These are phyloP conservation scores for Suillus sp. DNA, from an alignment of 768 basidiomycete genomes.

Conservation along the genomic window DNA sequence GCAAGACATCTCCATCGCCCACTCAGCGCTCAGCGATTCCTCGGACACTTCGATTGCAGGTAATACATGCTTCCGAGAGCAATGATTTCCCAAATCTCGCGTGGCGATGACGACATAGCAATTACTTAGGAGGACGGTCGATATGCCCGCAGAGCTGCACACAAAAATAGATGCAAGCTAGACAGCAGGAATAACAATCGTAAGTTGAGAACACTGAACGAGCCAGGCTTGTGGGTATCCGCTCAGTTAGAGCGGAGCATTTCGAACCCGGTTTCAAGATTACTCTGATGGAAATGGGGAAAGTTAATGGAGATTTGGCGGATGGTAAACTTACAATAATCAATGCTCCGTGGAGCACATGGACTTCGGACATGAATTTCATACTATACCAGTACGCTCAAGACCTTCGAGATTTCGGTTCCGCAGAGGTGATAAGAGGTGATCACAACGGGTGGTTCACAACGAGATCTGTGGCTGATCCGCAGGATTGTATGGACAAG, in stretches of 20 bases:
- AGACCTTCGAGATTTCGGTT: background rate
- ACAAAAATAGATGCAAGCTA: background rate
- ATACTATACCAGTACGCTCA: background rate
- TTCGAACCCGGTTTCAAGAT: background rate
- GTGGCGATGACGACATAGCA: background rate
- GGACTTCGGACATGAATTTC: background rate
- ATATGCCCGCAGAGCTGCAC: background rate
- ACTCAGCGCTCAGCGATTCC: background rate
- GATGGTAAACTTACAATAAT: background rate
- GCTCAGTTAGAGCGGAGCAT: background rate
- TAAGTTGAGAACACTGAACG: background rate
- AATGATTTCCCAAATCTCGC: background rate
- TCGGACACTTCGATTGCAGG: background rate
- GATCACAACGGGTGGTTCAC: background rate
- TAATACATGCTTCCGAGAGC: background rate
- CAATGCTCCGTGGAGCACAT: background rate
- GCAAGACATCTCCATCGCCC: background rate
- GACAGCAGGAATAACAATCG: background rate
- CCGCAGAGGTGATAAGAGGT: background rate
- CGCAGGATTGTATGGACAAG: background rate
- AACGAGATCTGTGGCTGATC: background rate
- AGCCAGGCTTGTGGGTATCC: too few species aligned
- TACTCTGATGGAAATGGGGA: slow-evolving; percentile 2
- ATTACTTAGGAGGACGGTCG: background rate
- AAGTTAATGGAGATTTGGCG: background rate